These are phyloP conservation scores for Beauveria sp. DNA, from an alignment of 2,329 filamentous ascomycete species.

Conservation along the genomic window DNA sequence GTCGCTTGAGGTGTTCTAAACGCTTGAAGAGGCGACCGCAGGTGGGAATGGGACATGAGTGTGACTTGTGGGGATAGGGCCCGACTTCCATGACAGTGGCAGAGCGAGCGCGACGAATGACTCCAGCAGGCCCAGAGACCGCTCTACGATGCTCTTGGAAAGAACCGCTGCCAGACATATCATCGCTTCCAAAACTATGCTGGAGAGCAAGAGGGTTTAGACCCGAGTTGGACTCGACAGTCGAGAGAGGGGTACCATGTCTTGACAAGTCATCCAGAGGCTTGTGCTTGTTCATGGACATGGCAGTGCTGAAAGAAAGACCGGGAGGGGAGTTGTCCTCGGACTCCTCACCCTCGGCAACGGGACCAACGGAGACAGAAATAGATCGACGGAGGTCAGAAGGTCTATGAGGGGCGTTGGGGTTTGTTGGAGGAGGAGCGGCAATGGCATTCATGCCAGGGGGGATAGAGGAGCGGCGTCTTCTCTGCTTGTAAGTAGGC, in stretches of 20 bases:
- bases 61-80: conserved; percentile 94
- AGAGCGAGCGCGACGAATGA: conserved; percentile 82
- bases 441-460: conserved; percentile 64
- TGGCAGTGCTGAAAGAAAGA: conserved; percentile 62
- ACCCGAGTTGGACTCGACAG: conserved; percentile 73
- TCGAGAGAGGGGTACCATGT: conserved; percentile 82
- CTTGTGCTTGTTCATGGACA: conserved; percentile 64
- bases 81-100: conserved; percentile 95
- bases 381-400: conserved; percentile 89
- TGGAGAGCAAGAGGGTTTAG: conserved; percentile 63
- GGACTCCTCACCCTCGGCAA: conserved; percentile 71
- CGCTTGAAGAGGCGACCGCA: conserved; percentile 97
- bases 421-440: conserved; percentile 54
- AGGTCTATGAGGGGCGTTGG: conserved; percentile 60
- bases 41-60: conserved; percentile 97
- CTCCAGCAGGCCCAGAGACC: conserved; percentile 64
- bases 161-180: conserved; percentile 9
- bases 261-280: conserved; percentile 65
- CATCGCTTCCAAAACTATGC: conserved; percentile 52
- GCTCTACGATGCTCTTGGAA: conserved; percentile 49
- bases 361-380: conserved; percentile 76
- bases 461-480: conserved; percentile 87
- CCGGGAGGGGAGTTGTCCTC: conserved; percentile 73
- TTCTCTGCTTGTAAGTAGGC: conserved; percentile 95
- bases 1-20: conserved; percentile 95